Conservation (phyloP, 2,329 filamentous ascomycete species). For the Paraphaeosphaeria minitans region DNA sequence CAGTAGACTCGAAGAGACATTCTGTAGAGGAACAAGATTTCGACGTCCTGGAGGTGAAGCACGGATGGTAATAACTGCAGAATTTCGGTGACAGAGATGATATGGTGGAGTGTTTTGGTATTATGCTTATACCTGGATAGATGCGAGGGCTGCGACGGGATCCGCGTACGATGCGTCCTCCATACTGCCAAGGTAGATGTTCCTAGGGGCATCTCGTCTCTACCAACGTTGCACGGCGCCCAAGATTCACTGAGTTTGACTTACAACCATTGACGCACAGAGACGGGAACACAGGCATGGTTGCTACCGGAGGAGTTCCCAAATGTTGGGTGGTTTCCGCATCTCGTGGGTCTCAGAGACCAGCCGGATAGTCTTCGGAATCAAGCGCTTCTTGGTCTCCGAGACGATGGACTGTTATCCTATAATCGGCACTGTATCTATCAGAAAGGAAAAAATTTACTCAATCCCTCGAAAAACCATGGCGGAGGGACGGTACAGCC, state of each 20-base stretch:
- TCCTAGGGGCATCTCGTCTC: constrained; percentile 14
- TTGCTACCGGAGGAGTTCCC: constrained; percentile 3
- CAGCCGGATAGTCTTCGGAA: not conserved
- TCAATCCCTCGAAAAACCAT: not conserved
- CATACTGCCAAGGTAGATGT: constrained; percentile 12
- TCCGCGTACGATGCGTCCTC: constrained; percentile 3
- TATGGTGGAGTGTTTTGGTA: constrained; percentile 6
- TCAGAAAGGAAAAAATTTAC: not conserved
- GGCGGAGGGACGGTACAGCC: too few relatives aligned
- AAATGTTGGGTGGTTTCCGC: constrained; percentile 2
- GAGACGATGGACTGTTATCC: not conserved
- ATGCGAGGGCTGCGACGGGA: not conserved
- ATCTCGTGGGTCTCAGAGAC: constrained; percentile 13
- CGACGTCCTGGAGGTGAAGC: not conserved
- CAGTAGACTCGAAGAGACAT: not conserved
- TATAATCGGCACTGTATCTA: not conserved
- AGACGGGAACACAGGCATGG: constrained; percentile 6
- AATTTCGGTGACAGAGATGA: not conserved
- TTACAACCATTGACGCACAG: not conserved
- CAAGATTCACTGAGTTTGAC: constrained; percentile 6
- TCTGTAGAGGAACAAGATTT: not conserved
- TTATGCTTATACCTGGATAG: too few relatives aligned
- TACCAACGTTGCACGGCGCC: not conserved
- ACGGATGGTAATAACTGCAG: not conserved
- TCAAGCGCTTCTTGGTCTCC: constrained; percentile 1